Evolutionary conservation across 306 rosid species (phyloP), one percentile per base, ranked within the genome.

Genomic region (Cicer judaicum): DNA sequence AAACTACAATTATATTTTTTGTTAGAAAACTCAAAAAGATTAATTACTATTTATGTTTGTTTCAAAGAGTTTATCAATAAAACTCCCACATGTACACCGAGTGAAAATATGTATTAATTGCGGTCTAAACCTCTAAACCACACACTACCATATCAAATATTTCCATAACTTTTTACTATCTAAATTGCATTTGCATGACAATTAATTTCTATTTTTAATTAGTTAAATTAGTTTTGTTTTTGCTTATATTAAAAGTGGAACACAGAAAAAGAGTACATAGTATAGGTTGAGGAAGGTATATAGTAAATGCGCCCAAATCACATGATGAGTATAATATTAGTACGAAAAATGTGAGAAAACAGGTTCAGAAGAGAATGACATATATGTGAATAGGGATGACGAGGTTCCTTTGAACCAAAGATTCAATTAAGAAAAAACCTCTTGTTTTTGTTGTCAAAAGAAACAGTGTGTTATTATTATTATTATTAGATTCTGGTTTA

Each of bases 391-490:
- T 67, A 44, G 55, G 16, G 79, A 68, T 52, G 60, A 39, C 76
- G 67, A 77, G 73, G 86, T 84, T 79, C 63, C 88, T 84, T 87
- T 61, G 59, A 42, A 53, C 61, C 29, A 34, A 84, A 84, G 81
- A 73, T 79, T 84, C 67, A 72, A 59, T 49, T 50, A 79, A 65
- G 74, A 55, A 73, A 38, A 46, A 83, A 68, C 80, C 67, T 29
- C 64, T 64, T 11, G 42, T 13, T 74, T 5, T 46, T 72, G 38
- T 68, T 81, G 71, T 78, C 84, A 60, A 56, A 60, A 19, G 9
- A 55, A 68, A 73, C 56, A 46, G 73, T 70, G 19, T 61, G 43
- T 36, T 10, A 24, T 56, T 56, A 64, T 79, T 74, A 67, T 80
- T 40, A 52, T 21, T 15, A n/a, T 41, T 46, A 34, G 75, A 44